A percentile compares a stretch with the other conserved stretches of the same genome.
These are phyloP conservation scores for Acacia melanoxylon DNA, from an alignment of 306 rosid species.

Conservation along the genomic window DNA sequence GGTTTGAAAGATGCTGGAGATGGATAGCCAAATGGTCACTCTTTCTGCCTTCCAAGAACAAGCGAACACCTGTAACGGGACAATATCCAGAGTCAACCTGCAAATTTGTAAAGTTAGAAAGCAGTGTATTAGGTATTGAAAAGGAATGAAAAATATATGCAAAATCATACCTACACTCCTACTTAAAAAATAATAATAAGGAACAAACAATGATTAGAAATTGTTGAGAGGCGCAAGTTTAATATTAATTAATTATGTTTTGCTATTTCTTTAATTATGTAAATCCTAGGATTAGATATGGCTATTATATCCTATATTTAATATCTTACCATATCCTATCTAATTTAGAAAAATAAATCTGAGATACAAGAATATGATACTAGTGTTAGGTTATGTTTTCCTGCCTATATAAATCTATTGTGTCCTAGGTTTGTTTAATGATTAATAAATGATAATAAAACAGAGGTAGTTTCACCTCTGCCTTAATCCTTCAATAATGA, in stretches of 20 bases:
- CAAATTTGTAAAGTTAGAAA: conserved; percentile 27
- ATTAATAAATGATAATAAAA: no score
- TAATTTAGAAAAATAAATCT: background rate
- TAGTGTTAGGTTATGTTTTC: background rate
- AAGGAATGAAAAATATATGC: background rate
- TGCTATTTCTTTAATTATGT: background rate
- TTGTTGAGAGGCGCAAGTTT: background rate
- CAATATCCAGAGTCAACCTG: conserved; percentile 60
- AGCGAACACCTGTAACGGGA: conserved; percentile 68
- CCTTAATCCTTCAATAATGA: background rate
- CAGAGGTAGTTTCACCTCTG: background rate
- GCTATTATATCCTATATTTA: no score
- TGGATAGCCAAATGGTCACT: conserved; percentile 62
- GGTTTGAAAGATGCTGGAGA: conserved; percentile 69
- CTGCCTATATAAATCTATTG: background rate
- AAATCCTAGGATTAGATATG: background rate
- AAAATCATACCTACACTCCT: background rate
- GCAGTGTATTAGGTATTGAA: background rate
- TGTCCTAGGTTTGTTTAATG: background rate
- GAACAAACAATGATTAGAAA: background rate
- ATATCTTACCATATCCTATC: background rate
- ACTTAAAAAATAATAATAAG: background rate
- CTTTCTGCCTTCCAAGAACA: conserved; percentile 66
- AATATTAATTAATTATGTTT: background rate
- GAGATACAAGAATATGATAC: no score